Percentiles rank a stretch among this genome's conserved stretches.
phyloP scores from a whole-genome alignment of 371 early-diverging fungal genomes.

The Mucor mucedo region DNA sequence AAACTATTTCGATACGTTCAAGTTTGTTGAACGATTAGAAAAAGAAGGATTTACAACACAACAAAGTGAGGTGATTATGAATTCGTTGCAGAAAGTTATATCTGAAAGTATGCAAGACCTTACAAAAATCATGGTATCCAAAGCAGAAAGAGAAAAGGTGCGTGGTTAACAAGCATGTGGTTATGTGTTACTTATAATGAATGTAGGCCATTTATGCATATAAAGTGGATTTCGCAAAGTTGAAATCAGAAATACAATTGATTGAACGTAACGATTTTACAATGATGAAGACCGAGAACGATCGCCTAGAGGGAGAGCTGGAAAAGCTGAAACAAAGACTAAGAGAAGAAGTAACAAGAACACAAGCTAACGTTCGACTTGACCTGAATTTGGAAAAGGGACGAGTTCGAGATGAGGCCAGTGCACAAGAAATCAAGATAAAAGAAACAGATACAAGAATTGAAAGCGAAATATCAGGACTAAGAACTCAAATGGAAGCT shows the following conservation, averaged over 20 bases:
- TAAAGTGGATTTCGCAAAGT: constrained; percentile 91
- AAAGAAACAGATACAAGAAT: constrained; percentile 88
- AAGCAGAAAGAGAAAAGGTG: constrained; percentile 87
- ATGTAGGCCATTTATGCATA: constrained; percentile 79
- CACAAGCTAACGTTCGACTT: constrained; percentile 87
- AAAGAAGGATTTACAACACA: constrained; percentile 75
- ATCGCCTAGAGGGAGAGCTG: constrained; percentile 76
- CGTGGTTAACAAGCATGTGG: no score
- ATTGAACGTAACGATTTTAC: constrained; percentile 91
- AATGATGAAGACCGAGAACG: constrained; percentile 85
- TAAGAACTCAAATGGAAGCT: constrained; percentile 91
- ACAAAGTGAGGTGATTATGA: constrained; percentile 83
- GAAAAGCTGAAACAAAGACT: constrained; percentile 82
- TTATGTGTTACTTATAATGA: background rate
- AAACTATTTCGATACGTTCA: constrained; percentile 76
- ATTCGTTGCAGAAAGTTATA: constrained; percentile 74
- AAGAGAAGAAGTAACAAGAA: constrained; percentile 85
- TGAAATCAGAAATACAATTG: constrained; percentile 88
- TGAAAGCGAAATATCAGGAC: constrained; percentile 86
- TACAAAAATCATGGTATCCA: constrained; percentile 75
- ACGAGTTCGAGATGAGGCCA: constrained; percentile 84
- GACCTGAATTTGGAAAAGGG: constrained; percentile 93
- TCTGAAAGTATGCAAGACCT: constrained; percentile 69
- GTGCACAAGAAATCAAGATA: constrained; percentile 83
- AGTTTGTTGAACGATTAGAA: constrained; percentile 78